phyloP scores from a whole-genome alignment of 768 basidiomycete species.

The Termitomyces sp. region DNA sequence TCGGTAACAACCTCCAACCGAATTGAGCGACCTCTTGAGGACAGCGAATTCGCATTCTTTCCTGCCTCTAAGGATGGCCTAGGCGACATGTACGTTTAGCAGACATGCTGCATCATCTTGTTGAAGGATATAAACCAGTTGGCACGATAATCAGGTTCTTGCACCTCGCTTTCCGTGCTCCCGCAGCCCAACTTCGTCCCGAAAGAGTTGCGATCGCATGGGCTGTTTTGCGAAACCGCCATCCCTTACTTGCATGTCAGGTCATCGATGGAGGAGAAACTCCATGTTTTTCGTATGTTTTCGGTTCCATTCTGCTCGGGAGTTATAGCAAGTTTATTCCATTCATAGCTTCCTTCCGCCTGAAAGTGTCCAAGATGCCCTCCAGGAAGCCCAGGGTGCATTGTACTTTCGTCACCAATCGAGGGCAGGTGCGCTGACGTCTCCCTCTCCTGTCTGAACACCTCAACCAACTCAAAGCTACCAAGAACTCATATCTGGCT shows the following conservation, averaged over 20 bases:
- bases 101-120: neutral
- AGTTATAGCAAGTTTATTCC: neutral
- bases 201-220: conserved; percentile 47
- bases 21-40: conserved; percentile 23
- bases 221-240: conserved; percentile 53
- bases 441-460: neutral
- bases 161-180: conserved; percentile 26
- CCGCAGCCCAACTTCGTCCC: conserved; percentile 13
- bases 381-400: conserved; percentile 37
- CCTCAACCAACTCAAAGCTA: neutral
- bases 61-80: conserved; percentile 26
- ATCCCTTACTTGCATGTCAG: conserved; percentile 52
- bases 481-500: conserved; percentile 44
- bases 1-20: neutral
- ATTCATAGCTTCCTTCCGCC: conserved; percentile 39
- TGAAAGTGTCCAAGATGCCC: conserved; percentile 28
- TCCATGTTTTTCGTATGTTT: conserved; percentile 48
- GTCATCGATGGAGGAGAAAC: conserved; percentile 35
- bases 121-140: neutral
- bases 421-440: conserved; percentile 37
- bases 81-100: conserved; percentile 31
- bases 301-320: neutral
- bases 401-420: conserved; percentile 34
- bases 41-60: conserved; percentile 29
- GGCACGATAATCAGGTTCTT: conserved; percentile 22